These are phyloP conservation scores for Xylariomycetidae sp. DNA, from an alignment of 2,329 filamentous ascomycete species.

Conservation along the genomic window DNA sequence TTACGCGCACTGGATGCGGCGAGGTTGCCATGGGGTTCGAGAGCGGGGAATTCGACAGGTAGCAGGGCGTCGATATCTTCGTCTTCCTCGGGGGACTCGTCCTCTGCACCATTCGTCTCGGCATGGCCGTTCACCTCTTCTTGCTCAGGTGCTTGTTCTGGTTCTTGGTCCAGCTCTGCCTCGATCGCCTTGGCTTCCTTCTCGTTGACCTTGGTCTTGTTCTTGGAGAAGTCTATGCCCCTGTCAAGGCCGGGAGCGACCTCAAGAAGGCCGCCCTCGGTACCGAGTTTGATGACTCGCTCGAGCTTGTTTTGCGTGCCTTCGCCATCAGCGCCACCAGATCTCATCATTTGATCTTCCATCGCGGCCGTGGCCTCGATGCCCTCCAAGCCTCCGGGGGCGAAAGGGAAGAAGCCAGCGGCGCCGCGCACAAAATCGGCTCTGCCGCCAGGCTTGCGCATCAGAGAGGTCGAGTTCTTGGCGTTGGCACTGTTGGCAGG, in stretches of 20 bases:
- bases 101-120: slow-evolving; percentile 18
- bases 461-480: slow-evolving; percentile 88
- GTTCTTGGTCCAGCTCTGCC: slow-evolving; percentile 44
- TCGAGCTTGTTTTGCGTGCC: slow-evolving; percentile 58
- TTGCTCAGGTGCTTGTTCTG: slow-evolving; percentile 29
- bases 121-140: slow-evolving; percentile 25
- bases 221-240: slow-evolving; percentile 65
- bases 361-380: slow-evolving; percentile 80
- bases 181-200: slow-evolving; percentile 58
- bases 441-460: slow-evolving; percentile 76
- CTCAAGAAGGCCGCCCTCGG: slow-evolving; percentile 72
- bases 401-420: slow-evolving; percentile 90
- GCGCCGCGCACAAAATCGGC: slow-evolving; percentile 91
- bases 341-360: slow-evolving; percentile 65
- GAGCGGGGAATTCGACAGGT: slow-evolving; percentile 85
- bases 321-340: slow-evolving; percentile 36
- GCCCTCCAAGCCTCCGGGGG: slow-evolving; percentile 80
- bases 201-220: slow-evolving; percentile 48
- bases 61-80: slow-evolving; percentile 78
- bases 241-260: slow-evolving; percentile 75
- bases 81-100: slow-evolving; percentile 35
- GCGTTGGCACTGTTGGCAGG: slow-evolving; percentile 83
- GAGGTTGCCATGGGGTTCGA: slow-evolving; percentile 77
- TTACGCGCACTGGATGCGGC: slow-evolving; percentile 66
- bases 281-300: slow-evolving; percentile 75